phyloP scores from a whole-genome alignment of 768 basidiomycete species.

The Rhizopogon salebrosus region DNA sequence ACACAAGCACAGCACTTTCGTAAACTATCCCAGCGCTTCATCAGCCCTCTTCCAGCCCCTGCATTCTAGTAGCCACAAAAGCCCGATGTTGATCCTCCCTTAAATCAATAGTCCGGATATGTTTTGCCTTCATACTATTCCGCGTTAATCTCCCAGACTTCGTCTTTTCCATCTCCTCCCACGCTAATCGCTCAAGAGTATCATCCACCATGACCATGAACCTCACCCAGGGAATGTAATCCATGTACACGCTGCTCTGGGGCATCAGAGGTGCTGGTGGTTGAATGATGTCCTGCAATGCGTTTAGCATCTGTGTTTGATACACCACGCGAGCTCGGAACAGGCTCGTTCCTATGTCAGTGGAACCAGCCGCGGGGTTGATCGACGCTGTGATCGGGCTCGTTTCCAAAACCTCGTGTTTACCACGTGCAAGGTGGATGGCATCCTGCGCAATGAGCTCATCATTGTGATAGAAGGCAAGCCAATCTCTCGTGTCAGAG shows the following conservation, averaged over 20 bases:
- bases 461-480: slow-evolving; percentile 39
- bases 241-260: slow-evolving; percentile 46
- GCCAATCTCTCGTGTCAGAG: slow-evolving; percentile 14
- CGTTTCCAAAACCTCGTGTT: slow-evolving; percentile 25
- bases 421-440: slow-evolving; percentile 44
- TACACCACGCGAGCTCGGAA: slow-evolving; percentile 41
- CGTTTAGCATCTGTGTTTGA: slow-evolving; percentile 36
- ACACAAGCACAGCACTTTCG: slow-evolving; percentile 2
- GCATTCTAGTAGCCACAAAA: slow-evolving; percentile 23
- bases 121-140: slow-evolving; percentile 46
- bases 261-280: slow-evolving; percentile 37
- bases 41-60: slow-evolving; percentile 2
- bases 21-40: not conserved
- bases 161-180: slow-evolving; percentile 28
- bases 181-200: slow-evolving; percentile 17
- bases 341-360: slow-evolving; percentile 8
- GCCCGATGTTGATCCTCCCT: slow-evolving; percentile 30
- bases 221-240: slow-evolving; percentile 68
- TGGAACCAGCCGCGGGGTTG: slow-evolving; percentile 26
- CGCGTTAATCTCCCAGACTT: slow-evolving; percentile 44
- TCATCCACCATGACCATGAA: slow-evolving; percentile 68
- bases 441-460: slow-evolving; percentile 43
- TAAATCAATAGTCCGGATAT: slow-evolving; percentile 40
- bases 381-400: slow-evolving; percentile 29
- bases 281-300: slow-evolving; percentile 46